phyloP scores from a whole-genome alignment of 2,329 filamentous ascomycete genomes.

The Clarireedia paspali region DNA sequence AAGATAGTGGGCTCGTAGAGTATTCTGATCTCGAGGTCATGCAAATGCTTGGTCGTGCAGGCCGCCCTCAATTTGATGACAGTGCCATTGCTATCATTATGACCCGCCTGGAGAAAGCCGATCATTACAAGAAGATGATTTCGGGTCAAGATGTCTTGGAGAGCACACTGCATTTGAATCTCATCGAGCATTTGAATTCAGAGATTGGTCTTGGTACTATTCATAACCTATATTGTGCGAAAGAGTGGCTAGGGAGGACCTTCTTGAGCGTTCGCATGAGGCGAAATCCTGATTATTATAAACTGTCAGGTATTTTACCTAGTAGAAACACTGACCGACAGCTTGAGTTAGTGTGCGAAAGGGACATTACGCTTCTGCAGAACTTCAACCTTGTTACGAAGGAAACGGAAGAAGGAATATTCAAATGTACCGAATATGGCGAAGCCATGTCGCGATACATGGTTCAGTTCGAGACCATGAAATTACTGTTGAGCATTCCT shows the following conservation, averaged over 20 bases:
- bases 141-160: slow-evolving; percentile 68
- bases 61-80: slow-evolving; percentile 74
- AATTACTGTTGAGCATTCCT: slow-evolving; percentile 55
- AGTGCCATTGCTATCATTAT: slow-evolving; percentile 73
- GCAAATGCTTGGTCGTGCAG: slow-evolving; percentile 84
- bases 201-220: slow-evolving; percentile 74
- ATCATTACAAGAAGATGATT: slow-evolving; percentile 65
- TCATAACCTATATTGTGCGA: slow-evolving; percentile 54
- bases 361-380: slow-evolving; percentile 58
- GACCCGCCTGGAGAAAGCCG: slow-evolving; percentile 57
- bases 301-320: slow-evolving; percentile 46
- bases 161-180: slow-evolving; percentile 68
- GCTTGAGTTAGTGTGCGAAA: slow-evolving; percentile 63
- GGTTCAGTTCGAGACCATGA: slow-evolving; percentile 74
- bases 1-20: slow-evolving; percentile 54
- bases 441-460: slow-evolving; percentile 80
- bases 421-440: slow-evolving; percentile 64
- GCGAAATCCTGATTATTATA: slow-evolving; percentile 64
- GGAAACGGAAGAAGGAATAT: slow-evolving; percentile 29
- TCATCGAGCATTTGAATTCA: slow-evolving; percentile 79
- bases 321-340: slow-evolving; percentile 50
- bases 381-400: slow-evolving; percentile 48
- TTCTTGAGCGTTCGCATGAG: slow-evolving; percentile 71
- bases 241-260: slow-evolving; percentile 67
- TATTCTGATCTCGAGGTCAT: slow-evolving; percentile 79